Base-by-base conservation (phyloP, 148 eudicot genomes). In the Dysphania ambrosioides region DNA sequence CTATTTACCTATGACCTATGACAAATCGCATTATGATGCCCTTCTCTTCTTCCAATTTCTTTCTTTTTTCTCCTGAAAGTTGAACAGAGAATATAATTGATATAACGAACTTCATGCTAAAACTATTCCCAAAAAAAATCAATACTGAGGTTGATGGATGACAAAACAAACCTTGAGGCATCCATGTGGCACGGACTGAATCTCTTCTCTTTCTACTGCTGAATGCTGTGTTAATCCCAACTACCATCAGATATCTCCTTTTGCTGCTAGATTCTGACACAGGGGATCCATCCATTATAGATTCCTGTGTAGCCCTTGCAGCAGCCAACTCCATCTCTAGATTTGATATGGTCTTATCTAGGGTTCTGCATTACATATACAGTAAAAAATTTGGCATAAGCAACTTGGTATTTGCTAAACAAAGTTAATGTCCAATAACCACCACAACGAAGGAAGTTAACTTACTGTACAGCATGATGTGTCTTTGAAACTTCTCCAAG, bases 271-370 rank as follows among this genome's bases (percentile, higher is more conserved):
- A 78, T 72, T 85, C 87, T 53, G 89, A 81, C 31, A 76, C 53
- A 18, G 98, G 97, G 21, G 93, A 85, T 53, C 92, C 97, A 74
- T 79, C 85, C 78, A 85, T 83, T 35, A 89, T 75, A 18, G 97
- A 89, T 81, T 91, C 98, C 72, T 93, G 97, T n/a, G 88, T 84
- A 68, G 97, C 91, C 83, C 93, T 93, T 35, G 97, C 98, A 70
- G 94, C 92, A 73, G 98, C 93, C 81, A 93, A 83, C 78, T 93
- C 97, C 98, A 88, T 93, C 83, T 93, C 98, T 77, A 93, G 80
- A 79, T 82, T 89, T 34, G 98, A 89, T 71, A 93, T 93, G 0
- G 97, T 89, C 79, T 88, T 93, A 79, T 89, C 98, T 55, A 93
- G 84, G 23, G 86, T 85, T 68, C 98, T 93, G 84, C 76, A 74